Conservation (phyloP, 768 basidiomycete genomes). For the Mycena indigotica region DNA sequence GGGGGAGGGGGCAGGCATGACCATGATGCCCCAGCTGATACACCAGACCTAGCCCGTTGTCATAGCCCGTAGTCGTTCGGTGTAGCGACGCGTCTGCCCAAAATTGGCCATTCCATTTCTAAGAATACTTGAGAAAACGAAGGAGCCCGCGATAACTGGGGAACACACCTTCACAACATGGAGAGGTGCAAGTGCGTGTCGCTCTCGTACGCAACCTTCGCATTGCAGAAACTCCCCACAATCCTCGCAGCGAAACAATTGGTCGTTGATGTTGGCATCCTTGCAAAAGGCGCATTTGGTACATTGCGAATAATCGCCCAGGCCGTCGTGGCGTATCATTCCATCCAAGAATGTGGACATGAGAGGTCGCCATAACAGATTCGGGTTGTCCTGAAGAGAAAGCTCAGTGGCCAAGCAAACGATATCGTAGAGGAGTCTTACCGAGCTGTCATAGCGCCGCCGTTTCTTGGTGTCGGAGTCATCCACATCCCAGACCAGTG, state of each 20-base stretch:
- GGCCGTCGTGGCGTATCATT: background rate
- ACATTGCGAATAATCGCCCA: background rate
- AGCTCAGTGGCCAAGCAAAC: background rate
- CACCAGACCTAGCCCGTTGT: conserved; percentile 2
- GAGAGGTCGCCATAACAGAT: background rate
- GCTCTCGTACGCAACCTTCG: background rate
- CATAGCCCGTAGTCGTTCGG: background rate
- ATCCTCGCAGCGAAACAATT: conserved; percentile 5
- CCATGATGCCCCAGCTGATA: conserved; percentile 20
- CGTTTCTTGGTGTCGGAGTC: background rate
- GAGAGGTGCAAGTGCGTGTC: background rate
- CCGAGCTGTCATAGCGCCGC: background rate
- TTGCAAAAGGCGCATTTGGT: background rate
- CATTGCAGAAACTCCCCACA: conserved; percentile 12
- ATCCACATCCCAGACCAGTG: background rate
- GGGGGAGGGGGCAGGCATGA: conserved; percentile 3
- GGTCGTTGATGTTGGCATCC: background rate
- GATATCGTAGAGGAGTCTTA: no score
- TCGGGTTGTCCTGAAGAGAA: background rate
- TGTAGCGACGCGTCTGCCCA: conserved; percentile 8
- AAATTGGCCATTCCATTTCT: conserved; percentile 18
- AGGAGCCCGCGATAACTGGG: no score
- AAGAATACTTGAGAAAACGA: background rate
- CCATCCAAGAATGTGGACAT: background rate
- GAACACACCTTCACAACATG: conserved; percentile 1